Base-by-base conservation (phyloP, 805 yeast genomes). In the Tetrapisispora fleetii region DNA sequence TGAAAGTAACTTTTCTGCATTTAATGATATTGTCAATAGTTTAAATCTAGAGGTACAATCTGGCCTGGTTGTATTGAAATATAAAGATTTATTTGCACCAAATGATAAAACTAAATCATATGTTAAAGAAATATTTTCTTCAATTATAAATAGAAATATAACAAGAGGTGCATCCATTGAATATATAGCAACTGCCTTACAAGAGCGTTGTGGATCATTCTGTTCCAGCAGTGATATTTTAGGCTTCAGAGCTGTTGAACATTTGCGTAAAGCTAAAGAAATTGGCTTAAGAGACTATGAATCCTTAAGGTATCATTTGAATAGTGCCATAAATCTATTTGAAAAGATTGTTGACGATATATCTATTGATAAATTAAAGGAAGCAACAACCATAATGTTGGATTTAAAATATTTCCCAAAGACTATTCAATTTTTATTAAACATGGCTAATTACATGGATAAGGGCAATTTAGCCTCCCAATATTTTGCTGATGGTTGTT, bases 121-220 rank as follows among this genome's bases (percentile, higher is more conserved):
- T 42, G 80, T 91, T 27, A 86, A 87, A 63, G 98, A 91, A 57
- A 79, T 95, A 36, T 76, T 93, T 41, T 83, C 95, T 1, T 85
- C 96, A 1, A 80, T 93, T 36, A 89, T 93, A 52, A 90, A 90
- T 67, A 84, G 84, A 63, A 87, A 85, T 55, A 89, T 93, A 49
- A 75, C 86, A 37, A 80, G 85, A 54, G 98, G 99, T n/a, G 91
- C 87, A 4, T 85, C 95, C 0, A 91, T 93, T 41, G 98, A 91
- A 62, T 73, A 83, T 49, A 86, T 91, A 46, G 95, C 97, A 1
- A 80, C 82, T 35, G 80, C 90, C 1, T 70, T 93, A 46, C 96
- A 93, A 66, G 95, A 87, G 48, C 81, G 91, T 51, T 93, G 99
- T 71, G 95, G 95, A 1, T 81, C 95, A 0, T 93, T 89, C 67